Conservation (phyloP, 2,329 filamentous ascomycete species). For the Scytalidium lignicola region DNA sequence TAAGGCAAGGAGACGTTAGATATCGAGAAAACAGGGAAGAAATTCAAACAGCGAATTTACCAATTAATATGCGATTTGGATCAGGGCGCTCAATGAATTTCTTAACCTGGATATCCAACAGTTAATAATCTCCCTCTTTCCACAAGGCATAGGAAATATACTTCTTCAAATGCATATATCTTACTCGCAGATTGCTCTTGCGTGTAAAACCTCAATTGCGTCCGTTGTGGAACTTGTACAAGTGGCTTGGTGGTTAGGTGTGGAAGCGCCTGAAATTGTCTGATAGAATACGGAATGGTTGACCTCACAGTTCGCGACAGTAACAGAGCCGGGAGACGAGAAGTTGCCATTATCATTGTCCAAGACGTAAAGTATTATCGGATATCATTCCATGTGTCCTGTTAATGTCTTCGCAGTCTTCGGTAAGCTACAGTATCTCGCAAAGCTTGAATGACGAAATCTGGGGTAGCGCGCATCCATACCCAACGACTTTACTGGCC, state of each 20-base stretch:
- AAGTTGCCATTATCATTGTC: not conserved
- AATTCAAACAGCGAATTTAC: conserved; percentile 27
- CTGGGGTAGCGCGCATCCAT: not conserved
- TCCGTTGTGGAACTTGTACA: not conserved
- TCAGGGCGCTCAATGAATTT: conserved; percentile 28
- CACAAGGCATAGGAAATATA: conserved; percentile 12
- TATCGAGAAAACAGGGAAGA: not conserved
- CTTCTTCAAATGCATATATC: conserved; percentile 44
- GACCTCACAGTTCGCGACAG: not conserved
- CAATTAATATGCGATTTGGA: conserved; percentile 40
- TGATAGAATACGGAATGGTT: not conserved
- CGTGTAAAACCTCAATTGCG: conserved; percentile 13
- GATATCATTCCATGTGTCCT: too few relatives aligned
- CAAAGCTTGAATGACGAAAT: not conserved
- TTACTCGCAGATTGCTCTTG: conserved; percentile 26
- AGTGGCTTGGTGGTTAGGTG: not conserved
- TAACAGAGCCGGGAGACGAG: not conserved
- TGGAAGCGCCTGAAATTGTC: not conserved
- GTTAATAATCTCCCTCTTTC: not conserved
- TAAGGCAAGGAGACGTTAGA: not conserved
- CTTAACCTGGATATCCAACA: conserved; percentile 32
- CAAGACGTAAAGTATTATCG: too few relatives aligned
- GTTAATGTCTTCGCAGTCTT: not conserved
- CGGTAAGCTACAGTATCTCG: not conserved
- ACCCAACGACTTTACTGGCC: too few relatives aligned